A percentile compares a stretch with the other conserved stretches of the same genome.
Evolutionary conservation across 2,329 filamentous ascomycete species (phyloP).

Genomic region (Cladosporium sp.): DNA sequence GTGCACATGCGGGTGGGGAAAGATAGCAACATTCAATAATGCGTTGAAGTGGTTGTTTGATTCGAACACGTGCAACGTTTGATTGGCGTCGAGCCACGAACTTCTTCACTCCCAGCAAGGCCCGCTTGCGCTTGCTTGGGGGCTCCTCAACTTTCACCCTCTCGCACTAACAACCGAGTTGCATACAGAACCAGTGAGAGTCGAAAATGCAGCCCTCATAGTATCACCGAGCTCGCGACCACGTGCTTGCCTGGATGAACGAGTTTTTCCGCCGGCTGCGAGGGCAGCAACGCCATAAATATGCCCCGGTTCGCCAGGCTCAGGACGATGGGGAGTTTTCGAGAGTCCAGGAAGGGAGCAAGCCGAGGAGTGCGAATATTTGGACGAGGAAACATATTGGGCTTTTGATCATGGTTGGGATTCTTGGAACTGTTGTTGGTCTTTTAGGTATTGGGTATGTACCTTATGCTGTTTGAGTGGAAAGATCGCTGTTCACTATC

Average conservation of each 20-base stretch:
- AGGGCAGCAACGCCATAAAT: slow-evolving; percentile 12
- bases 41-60: too few relatives aligned
- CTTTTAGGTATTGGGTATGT: slow-evolving; percentile 10
- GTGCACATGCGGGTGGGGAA: too few relatives aligned
- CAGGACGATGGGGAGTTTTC: not conserved
- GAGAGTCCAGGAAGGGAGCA: not conserved
- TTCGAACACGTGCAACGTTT: not conserved
- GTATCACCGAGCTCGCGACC: not conserved
- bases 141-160: too few relatives aligned
- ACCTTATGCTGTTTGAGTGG: too few relatives aligned
- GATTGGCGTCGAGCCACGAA: not conserved
- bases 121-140: too few relatives aligned
- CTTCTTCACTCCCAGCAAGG: not conserved
- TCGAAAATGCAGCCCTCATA: slow-evolving; percentile 1
- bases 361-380: slow-evolving; percentile 9
- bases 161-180: not conserved
- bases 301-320: slow-evolving; percentile 4
- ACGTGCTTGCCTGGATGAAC: slow-evolving; percentile 2
- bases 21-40: too few relatives aligned
- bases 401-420: slow-evolving; percentile 6
- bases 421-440: not conserved
- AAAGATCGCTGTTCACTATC: too few relatives aligned
- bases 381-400: slow-evolving; percentile 11
- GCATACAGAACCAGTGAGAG: not conserved
- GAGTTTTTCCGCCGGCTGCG: slow-evolving; percentile 10